A percentile compares a stretch with the other conserved stretches of the same genome.
These are phyloP conservation scores for Starmerella kuoi DNA, from an alignment of 805 yeast species.

Conservation along the genomic window DNA sequence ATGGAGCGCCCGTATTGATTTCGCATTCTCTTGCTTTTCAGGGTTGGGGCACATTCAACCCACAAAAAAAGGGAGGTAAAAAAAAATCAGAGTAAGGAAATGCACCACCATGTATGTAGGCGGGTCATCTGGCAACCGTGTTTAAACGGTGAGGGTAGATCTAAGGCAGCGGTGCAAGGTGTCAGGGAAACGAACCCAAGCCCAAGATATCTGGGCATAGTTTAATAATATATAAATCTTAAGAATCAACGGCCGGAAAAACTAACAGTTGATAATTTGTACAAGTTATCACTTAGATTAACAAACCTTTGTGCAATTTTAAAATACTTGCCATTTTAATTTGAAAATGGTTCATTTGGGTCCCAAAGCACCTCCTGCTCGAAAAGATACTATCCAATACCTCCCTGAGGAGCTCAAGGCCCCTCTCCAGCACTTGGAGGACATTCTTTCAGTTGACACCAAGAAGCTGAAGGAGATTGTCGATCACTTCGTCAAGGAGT, in stretches of 20 bases:
- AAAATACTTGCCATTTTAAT: too few relatives aligned
- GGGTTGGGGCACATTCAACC: too few relatives aligned
- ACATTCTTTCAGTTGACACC: slow-evolving; percentile 48
- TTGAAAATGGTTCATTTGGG: slow-evolving; percentile 65
- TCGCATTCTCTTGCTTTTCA: too few relatives aligned
- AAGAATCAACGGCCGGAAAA: slow-evolving; percentile 1
- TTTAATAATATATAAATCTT: background rate
- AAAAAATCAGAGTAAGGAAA: too few relatives aligned
- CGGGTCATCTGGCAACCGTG: too few relatives aligned
- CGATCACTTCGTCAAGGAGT: slow-evolving; percentile 63
- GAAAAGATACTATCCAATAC: slow-evolving; percentile 52
- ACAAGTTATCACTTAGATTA: background rate
- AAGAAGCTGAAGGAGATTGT: slow-evolving; percentile 54
- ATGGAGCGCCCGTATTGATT: too few relatives aligned
- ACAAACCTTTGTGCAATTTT: background rate
- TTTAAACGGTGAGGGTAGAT: too few relatives aligned
- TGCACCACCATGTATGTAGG: too few relatives aligned
- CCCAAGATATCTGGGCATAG: too few relatives aligned
- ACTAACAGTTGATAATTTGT: background rate
- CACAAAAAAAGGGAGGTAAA: too few relatives aligned
- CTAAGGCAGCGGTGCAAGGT: too few relatives aligned
- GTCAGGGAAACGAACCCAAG: too few relatives aligned
- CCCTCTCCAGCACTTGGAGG: slow-evolving; percentile 47
- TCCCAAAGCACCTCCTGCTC: slow-evolving; percentile 69
- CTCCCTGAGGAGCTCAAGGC: slow-evolving; percentile 52